phyloP scores from a whole-genome alignment of 179 eudicot species.

The Corrigiola litoralis region DNA sequence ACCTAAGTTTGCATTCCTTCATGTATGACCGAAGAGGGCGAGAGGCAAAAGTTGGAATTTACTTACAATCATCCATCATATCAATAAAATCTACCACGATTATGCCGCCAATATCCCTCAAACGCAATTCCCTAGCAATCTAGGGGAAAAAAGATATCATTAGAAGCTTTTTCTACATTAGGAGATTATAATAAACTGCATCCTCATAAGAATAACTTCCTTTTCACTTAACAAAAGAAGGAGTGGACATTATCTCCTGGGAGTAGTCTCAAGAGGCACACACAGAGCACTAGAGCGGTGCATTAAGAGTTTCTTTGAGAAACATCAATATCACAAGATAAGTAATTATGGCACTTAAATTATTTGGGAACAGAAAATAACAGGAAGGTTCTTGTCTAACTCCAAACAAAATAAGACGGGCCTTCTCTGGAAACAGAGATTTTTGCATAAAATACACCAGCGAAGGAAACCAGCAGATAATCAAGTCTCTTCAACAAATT shows the following conservation, averaged over 20 bases:
- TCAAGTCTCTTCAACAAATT: no score
- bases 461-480: no score
- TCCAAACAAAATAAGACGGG: no score
- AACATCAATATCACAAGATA: neutral
- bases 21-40: neutral
- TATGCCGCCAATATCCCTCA: constrained; percentile 97
- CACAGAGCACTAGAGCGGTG: no score
- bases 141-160: constrained; percentile 31
- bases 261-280: no score
- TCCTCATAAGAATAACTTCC: no score
- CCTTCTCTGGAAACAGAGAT: neutral
- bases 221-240: neutral
- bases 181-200: no score
- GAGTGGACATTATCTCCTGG: no score
- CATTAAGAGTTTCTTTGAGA: neutral
- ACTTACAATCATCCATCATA: constrained; percentile 83
- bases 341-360: no score
- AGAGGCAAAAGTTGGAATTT: neutral
- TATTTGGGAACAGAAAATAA: no score
- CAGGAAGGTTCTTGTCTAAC: no score
- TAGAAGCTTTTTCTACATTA: constrained; percentile 9
- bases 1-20: neutral
- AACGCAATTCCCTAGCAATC: constrained; percentile 95
- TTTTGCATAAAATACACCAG: neutral
- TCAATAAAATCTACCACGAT: constrained; percentile 95